Conservation (phyloP, 75 land plant genomes). For the Larix kaempferi region DNA sequence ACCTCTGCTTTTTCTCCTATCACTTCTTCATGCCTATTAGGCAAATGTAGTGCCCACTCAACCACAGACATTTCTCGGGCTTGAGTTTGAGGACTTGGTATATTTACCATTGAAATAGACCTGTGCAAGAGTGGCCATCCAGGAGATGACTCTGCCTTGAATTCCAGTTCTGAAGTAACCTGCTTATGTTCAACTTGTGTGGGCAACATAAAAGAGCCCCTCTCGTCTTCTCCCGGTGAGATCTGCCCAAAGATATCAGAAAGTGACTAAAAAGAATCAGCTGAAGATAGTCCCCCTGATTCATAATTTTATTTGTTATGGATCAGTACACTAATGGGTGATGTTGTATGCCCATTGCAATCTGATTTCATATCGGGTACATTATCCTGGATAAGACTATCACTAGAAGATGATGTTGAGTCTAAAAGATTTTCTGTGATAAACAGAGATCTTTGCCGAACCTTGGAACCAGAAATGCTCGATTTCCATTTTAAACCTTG, state of each 20-base stretch:
- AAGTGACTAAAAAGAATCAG: neutral
- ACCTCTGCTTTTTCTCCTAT: neutral
- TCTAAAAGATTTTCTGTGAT: neutral
- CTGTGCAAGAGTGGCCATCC: conserved; percentile 57
- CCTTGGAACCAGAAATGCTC: neutral
- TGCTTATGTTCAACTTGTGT: neutral
- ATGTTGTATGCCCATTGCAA: neutral
- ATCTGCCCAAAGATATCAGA: neutral
- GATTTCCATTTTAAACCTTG: no score
- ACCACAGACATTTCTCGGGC: conserved; percentile 36
- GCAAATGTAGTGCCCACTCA: conserved; percentile 55
- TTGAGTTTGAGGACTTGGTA: neutral
- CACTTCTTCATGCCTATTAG: conserved; percentile 18
- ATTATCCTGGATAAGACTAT: neutral
- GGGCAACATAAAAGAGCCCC: neutral
- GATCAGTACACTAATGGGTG: neutral
- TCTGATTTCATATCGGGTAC: neutral
- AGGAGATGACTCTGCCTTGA: conserved; percentile 3
- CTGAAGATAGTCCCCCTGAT: neutral
- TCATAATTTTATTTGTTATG: neutral
- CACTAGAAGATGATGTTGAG: neutral
- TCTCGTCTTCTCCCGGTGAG: neutral
- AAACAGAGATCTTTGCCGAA: neutral
- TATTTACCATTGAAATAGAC: conserved; percentile 10
- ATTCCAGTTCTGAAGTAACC: neutral